Evolutionary conservation across 768 basidiomycete species (phyloP).

Genomic region (Mycena rosella): DNA sequence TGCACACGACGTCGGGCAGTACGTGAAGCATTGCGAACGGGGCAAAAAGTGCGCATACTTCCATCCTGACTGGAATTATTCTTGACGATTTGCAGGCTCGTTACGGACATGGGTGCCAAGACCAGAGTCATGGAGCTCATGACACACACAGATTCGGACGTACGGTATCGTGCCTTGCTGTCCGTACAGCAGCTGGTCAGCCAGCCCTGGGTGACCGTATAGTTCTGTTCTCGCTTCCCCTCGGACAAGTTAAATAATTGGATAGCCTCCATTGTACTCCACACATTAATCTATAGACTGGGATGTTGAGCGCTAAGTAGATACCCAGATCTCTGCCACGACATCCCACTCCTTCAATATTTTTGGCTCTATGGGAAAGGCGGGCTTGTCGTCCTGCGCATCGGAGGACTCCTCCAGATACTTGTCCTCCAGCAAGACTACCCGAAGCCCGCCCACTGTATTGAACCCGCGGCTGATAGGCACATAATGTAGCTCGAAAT

Average conservation of each 20-base stretch:
- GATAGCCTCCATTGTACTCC: constrained; percentile 32
- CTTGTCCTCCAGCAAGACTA: constrained; percentile 72
- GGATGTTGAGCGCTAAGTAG: constrained; percentile 34
- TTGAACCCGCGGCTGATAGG: constrained; percentile 71
- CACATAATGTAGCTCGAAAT: constrained; percentile 75
- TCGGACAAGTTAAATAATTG: constrained; percentile 31
- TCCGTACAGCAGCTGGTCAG: constrained; percentile 94
- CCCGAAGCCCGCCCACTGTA: constrained; percentile 77
- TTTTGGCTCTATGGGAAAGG: constrained; percentile 42
- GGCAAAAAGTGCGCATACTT: constrained; percentile 84
- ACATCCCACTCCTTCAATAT: constrained; percentile 79
- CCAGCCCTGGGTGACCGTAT: constrained; percentile 82
- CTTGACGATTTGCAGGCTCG: constrained; percentile 60
- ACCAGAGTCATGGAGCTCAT: constrained; percentile 91
- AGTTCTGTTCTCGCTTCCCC: constrained; percentile 18
- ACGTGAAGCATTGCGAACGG: constrained; percentile 90
- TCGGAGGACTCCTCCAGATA: constrained; percentile 49
- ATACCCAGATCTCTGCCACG: constrained; percentile 79
- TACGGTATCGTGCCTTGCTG: constrained; percentile 92
- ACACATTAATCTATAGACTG: constrained; percentile 20
- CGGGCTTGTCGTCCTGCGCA: constrained; percentile 36
- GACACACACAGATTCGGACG: constrained; percentile 88
- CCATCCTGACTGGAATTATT: neutral
- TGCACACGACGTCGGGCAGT: constrained; percentile 93
- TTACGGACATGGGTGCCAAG: constrained; percentile 91